Base-by-base conservation (phyloP, 2,329 filamentous ascomycete species). In the Alternaria dauci region DNA sequence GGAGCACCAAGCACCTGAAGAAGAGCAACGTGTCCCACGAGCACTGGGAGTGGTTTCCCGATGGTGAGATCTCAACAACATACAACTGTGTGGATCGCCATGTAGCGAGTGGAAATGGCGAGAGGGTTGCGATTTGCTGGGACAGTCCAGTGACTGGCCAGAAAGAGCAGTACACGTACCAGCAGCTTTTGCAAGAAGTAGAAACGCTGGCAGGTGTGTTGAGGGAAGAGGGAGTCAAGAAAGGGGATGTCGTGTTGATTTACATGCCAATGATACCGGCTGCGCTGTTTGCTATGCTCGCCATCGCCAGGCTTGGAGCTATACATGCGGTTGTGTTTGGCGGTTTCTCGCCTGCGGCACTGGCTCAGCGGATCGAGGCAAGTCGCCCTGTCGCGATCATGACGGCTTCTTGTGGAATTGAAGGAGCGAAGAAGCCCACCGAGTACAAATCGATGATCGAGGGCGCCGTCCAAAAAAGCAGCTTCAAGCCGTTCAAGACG, bases 251-350 rank as follows among this genome's bases (percentile, higher is more conserved):
- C 1, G 92, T 97, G 6, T 85, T 97, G 65, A 87, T 97, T 28
- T 98, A 97, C 79, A 97, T 97, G 94, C 94, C 94, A 55, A 97
- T 97, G 94, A 92, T 97, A 43, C 94, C 94, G 0, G 89, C 92
- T 0, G 91, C 93, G 2, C 77, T 97, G n/a, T 88, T 96, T 63
- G 94, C 91, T 9, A 93, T 95, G 66, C 87, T 97, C 4, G 93
- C 94, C 25, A 87, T 91, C 60, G 88, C 88, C 62, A 88, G 93
- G 9, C 83, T 97, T 1, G 94, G 94, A 11, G 94, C 93, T 16
- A 88, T 97, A 53, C 94, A 98, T 75, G 89, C 92, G 4, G 92
- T 96, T 5, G 94, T 98, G 4, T 97, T 97, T 78, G 94, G 94
- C 42, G 94, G 94, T 0, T 98, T 98, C 76, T 93, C 92, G 0